Evolutionary conservation across 257 asterid genomes (phyloP), one percentile per base, ranked within the genome.

Genomic region (Fraxinus cuspidata): DNA sequence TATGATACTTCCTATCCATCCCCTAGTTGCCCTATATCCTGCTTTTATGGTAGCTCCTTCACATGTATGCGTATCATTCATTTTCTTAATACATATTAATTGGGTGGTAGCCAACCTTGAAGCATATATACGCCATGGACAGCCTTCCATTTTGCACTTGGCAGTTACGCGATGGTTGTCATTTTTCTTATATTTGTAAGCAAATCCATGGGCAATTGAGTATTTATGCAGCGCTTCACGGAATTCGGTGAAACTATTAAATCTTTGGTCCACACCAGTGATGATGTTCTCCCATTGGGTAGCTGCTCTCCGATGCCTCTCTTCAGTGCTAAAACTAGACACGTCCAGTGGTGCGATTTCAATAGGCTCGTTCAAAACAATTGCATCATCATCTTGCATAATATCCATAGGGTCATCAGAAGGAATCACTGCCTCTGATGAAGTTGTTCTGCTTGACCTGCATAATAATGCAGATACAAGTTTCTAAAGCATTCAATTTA

Each of bases 161-260:
- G 96, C 99, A 72, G 97, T 91, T 77, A 95, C 98, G 23, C 99
- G 94, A 84, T 91, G 97, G 81, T 97, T 91, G 85, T 95, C 98
- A 71, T 95, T 95, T 84, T 95, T 95, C 96, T 95, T 92, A 75
- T 93, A 95, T 75, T 91, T 93, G 91, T 95, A 95, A 72, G 92
- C 83, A 87, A 95, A 95, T n/a, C 99, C 99, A 78, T 93, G 99
- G 49, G 98, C 98, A 71, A 95, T 93, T 25, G 99, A 95, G 87
- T 91, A 95, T 71, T 95, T 95, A 77, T 91, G 98, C 80, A 95
- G 88, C 79, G 97, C 97, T 77, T 95, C 99, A 19, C 97, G 97
- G 66, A 95, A 88, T 82, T 95, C 98, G 2, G 96, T 91, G 81
- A 93, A 95, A 72, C 96, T 91, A 80, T 88, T 90, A 83, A 95